phyloP scores from a whole-genome alignment of 805 yeast genomes.

The Pichia thaimueangensis region DNA sequence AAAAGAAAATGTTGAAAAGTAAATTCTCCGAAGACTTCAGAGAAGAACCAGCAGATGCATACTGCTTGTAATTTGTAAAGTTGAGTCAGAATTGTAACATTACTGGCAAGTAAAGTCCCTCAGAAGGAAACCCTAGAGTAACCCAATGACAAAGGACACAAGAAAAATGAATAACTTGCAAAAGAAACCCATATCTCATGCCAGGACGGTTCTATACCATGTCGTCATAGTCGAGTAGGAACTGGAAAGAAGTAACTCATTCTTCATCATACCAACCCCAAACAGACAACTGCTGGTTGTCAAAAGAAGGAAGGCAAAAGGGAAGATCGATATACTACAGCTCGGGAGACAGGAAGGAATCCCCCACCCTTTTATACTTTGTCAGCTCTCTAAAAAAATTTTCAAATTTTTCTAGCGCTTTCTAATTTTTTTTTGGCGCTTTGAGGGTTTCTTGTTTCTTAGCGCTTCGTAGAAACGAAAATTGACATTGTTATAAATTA shows the following conservation, averaged over 20 bases:
- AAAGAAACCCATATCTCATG: slow-evolving; percentile 22
- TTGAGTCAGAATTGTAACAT: slow-evolving; percentile 50
- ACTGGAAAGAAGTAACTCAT: slow-evolving; percentile 81
- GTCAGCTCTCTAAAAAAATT: not conserved
- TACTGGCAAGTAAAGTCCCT: slow-evolving; percentile 84
- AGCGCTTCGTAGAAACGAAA: too few species aligned
- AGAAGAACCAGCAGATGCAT: slow-evolving; percentile 10
- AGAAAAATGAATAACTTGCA: slow-evolving; percentile 31
- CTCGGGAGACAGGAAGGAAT: too few species aligned
- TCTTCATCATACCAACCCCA: slow-evolving; percentile 25
- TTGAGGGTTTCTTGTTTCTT: slow-evolving; percentile 9
- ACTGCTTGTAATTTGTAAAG: too few species aligned
- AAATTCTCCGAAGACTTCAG: slow-evolving; percentile 7
- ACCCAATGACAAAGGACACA: slow-evolving; percentile 21
- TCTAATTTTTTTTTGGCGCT: not conserved
- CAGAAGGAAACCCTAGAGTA: slow-evolving; percentile 29
- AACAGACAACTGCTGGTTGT: slow-evolving; percentile 11
- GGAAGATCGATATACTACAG: too few species aligned
- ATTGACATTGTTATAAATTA: too few species aligned
- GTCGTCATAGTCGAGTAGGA: slow-evolving; percentile 92
- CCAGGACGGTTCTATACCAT: slow-evolving; percentile 55
- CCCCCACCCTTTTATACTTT: not conserved
- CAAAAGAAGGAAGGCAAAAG: not conserved
- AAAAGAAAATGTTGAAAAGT: not conserved
- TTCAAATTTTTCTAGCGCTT: not conserved